Base-by-base conservation (phyloP, 805 yeast genomes). In the Komagataella kurtzmanii region DNA sequence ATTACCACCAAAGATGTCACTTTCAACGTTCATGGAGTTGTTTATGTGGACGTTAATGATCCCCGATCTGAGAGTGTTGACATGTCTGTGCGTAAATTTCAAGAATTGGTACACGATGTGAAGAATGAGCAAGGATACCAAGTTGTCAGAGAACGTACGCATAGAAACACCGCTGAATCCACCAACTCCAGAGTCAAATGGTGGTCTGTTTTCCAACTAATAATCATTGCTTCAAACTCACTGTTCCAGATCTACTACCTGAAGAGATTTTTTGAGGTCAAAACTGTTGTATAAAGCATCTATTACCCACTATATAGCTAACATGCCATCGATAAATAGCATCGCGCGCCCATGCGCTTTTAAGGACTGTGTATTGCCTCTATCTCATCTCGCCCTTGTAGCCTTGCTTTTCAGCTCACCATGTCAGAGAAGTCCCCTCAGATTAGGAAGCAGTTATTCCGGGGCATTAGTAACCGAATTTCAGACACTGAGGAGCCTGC, bases 121-220 rank as follows among this genome's bases (percentile, higher is more conserved):
- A 85, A 86, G 70, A 91, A 89, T 59, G 99, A 93, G 70, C 95
- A 85, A 62, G 79, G 87, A 60, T 93, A 93, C 69, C 83, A 93
- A 60, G 95, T 90, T 49, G 89, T 91, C 55, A 83, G 99, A 70
- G 99, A 91, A 71, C 85, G 97, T 72, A 86, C 95, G 14, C 99
- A 91, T 68, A 85, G 99, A 79, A 93, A 91, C 71, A 91, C 99
- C 7, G 98, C 99, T 5, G 99, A 91, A 71, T 86, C 96, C 21
- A 91, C 99, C 48, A 91, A 91, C 69, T 84, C 93, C 52, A 81
- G 99, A 62, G 98, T 91, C 57, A 91, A 91, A 69, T 93, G 95
- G 88, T 91, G 99, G 99, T 87, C 96, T 24, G 75, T 88, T 36
- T 85, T 90, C 76, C 99, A 91, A 73, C 73, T 93, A 56, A 61